Base-by-base conservation (phyloP, 2,329 filamentous ascomycete species). In the Cladosporium sp. region DNA sequence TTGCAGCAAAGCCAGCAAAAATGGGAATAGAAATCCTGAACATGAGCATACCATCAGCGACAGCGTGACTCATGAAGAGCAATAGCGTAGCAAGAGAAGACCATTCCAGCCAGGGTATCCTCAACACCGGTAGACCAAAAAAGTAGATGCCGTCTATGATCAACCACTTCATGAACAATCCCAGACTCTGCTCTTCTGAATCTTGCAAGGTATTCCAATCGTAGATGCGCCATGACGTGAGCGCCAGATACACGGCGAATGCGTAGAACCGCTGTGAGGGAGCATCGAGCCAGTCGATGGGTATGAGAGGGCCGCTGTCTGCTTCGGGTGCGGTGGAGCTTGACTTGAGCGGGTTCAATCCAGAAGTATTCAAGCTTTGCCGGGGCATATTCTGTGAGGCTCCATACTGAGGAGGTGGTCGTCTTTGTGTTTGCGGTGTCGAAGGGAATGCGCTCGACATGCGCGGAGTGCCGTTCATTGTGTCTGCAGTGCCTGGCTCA, bases 71-170 rank as follows among this genome's bases (percentile, higher is more conserved):
- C 41, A 87, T 68, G 63, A 93, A 95, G 18, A 91, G 71, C 27
- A 80, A 74, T 36, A 86, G 79, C 49, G 88, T 86, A 1, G 84
- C 84, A 30, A 81, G 79, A 63, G 88, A 87, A 38, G 88, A 89
- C 74, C 92, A 89, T 74, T 97, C 90, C 52, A 99, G 77, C 95
- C 93, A 99, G 52, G 93, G 93, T 78, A 99, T 96, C 67, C 88
- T 83, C 61, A 99, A 70, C 58, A 87, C 81, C 15, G 95, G 92
- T 48, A 99, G 73, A 7, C 88, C 88, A 67, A 95, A 96, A 56
- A 97, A 76, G 68, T 91, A 96, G 20, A 86, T 70, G 54, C 88
- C 86, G 72, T 99, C 93, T 56, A 99, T 81, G 52, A 84, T 77
- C 56, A 88, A 80, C 93, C 93, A 99, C 79, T 97, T 99, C 64